These are phyloP conservation scores for Colletotrichum orbiculare DNA, from an alignment of 2,329 filamentous ascomycete genomes.

Conservation along the genomic window DNA sequence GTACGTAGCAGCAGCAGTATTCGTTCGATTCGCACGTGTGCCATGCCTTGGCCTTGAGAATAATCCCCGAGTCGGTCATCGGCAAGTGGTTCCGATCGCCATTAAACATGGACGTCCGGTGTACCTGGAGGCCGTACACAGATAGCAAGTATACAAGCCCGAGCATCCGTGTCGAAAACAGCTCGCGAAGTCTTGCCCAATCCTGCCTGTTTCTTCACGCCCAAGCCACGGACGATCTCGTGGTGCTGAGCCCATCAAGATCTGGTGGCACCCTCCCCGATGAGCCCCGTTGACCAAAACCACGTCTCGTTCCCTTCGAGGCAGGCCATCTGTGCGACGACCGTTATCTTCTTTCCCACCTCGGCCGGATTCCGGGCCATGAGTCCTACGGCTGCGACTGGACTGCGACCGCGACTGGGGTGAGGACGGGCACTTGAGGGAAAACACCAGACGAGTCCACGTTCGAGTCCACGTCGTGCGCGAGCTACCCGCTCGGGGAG, in stretches of 20 bases:
- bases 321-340: too few relatives aligned
- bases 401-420: background rate
- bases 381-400: background rate
- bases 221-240: slow-evolving; percentile 1
- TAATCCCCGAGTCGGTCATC: slow-evolving; percentile 12
- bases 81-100: slow-evolving; percentile 20
- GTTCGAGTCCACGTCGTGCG: slow-evolving; percentile 1
- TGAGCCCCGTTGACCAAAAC: too few relatives aligned
- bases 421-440: background rate
- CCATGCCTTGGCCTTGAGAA: slow-evolving; percentile 8
- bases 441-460: slow-evolving; percentile 18
- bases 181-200: background rate
- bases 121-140: slow-evolving; percentile 1
- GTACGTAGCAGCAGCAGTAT: too few relatives aligned
- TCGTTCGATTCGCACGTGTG: too few relatives aligned
- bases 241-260: too few relatives aligned
- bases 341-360: background rate
- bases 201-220: too few relatives aligned
- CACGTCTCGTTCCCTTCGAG: too few relatives aligned
- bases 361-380: slow-evolving; percentile 29
- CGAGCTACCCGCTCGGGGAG: slow-evolving; percentile 16
- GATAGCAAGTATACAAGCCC: background rate
- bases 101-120: background rate
- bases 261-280: too few relatives aligned
- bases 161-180: slow-evolving; percentile 1